Evolutionary conservation across 1,139 yeast species (phyloP).

Genomic region (Sugiyamaella pinicola): DNA sequence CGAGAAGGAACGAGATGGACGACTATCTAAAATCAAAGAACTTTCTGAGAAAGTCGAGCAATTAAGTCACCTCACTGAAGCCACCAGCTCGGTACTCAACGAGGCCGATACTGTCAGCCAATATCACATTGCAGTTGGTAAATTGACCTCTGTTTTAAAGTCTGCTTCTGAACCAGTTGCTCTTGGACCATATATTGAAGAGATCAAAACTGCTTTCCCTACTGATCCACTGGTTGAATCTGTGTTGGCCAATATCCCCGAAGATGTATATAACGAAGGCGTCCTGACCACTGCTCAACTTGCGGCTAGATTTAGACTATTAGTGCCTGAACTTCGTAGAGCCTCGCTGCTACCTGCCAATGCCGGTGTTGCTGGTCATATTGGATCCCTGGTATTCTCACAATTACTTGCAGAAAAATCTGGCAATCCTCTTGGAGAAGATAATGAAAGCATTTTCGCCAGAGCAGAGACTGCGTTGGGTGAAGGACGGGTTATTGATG

Average conservation of each 20-base stretch:
- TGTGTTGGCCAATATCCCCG: slow-evolving; percentile 51
- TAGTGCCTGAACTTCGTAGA: slow-evolving; percentile 84
- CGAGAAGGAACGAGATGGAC: slow-evolving; percentile 79
- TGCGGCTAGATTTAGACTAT: slow-evolving; percentile 69
- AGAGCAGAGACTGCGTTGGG: slow-evolving; percentile 77
- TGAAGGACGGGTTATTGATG: slow-evolving; percentile 78
- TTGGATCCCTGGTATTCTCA: slow-evolving; percentile 77
- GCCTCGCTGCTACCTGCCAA: slow-evolving; percentile 90
- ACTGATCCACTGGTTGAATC: slow-evolving; percentile 52
- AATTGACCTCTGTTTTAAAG: slow-evolving; percentile 54
- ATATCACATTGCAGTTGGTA: slow-evolving; percentile 58
- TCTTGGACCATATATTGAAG: slow-evolving; percentile 43
- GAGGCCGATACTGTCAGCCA: slow-evolving; percentile 59
- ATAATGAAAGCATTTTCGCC: slow-evolving; percentile 85
- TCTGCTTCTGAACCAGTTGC: slow-evolving; percentile 43
- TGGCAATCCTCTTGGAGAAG: slow-evolving; percentile 74
- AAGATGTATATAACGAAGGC: slow-evolving; percentile 56
- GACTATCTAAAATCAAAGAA: slow-evolving; percentile 68
- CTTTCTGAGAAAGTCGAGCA: slow-evolving; percentile 59
- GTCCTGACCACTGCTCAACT: slow-evolving; percentile 54
- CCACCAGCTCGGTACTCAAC: slow-evolving; percentile 59
- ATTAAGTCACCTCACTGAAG: slow-evolving; percentile 60
- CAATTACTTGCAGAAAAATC: slow-evolving; percentile 65
- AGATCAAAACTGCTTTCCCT: slow-evolving; percentile 47
- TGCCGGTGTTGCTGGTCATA: slow-evolving; percentile 92